Conservation (phyloP, 257 asterid genomes). For the Ocimum tenuiflorum region DNA sequence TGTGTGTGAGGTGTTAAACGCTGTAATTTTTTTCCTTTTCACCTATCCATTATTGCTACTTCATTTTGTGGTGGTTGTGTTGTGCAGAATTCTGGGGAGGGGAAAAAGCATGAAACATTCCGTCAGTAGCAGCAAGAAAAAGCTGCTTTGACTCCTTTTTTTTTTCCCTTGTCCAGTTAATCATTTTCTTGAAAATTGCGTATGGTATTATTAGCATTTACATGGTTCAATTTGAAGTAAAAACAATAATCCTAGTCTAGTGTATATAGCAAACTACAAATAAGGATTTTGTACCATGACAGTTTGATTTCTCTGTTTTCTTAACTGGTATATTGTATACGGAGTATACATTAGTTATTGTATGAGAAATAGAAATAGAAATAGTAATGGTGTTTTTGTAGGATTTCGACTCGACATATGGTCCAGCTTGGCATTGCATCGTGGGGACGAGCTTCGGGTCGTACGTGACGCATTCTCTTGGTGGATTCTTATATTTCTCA, state of each 20-base stretch:
- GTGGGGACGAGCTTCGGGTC: constrained; percentile 88
- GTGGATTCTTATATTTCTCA: constrained; percentile 86
- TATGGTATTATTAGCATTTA: neutral
- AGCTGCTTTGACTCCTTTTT: constrained; percentile 6
- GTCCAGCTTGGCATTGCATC: constrained; percentile 94
- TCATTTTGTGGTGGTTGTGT: neutral
- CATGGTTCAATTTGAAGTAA: neutral
- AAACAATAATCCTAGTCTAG: neutral
- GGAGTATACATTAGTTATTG: too few species aligned
- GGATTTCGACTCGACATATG: constrained; percentile 75
- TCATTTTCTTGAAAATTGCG: constrained; percentile 11
- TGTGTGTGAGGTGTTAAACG: too few species aligned
- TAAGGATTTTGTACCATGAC: too few species aligned
- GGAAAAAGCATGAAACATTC: neutral
- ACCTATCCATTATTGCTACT: neutral
- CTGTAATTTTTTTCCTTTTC: neutral
- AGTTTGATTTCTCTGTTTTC: neutral
- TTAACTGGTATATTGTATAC: too few species aligned
- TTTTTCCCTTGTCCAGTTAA: constrained; percentile 8
- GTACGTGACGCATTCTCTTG: constrained; percentile 71
- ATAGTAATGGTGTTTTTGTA: too few species aligned
- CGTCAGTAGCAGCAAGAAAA: neutral
- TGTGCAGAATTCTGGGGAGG: constrained; percentile 10
- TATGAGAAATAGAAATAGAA: too few species aligned
- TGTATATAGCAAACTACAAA: too few species aligned